A percentile compares a stretch with the other conserved stretches of the same genome.
Conservation (phyloP, 257 asterid genomes). For the Jaltomata sinuosa region DNA sequence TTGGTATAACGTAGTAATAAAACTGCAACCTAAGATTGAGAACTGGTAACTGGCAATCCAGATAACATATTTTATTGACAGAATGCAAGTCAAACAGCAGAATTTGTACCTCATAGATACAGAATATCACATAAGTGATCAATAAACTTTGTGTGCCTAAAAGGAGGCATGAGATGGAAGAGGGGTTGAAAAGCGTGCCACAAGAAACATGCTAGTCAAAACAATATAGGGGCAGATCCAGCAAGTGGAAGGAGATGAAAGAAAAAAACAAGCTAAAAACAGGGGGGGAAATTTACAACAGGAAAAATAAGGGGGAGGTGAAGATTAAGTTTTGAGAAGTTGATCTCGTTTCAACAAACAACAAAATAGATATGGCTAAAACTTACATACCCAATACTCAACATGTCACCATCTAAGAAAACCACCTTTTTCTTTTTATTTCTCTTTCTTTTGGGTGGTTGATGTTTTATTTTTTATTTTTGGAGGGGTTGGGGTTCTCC, state of each 20-base stretch:
- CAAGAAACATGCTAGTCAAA: not conserved
- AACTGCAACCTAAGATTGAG: not conserved
- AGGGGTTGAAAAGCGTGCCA: not conserved
- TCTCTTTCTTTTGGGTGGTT: not conserved
- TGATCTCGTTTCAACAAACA: not conserved
- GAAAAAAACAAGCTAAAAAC: not conserved
- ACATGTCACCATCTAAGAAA: not conserved
- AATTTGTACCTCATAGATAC: not conserved
- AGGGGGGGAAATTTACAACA: not conserved
- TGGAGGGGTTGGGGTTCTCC: not conserved
- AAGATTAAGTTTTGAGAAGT: not conserved
- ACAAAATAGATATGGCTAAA: not conserved
- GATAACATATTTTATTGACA: not conserved
- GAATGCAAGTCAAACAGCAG: not conserved
- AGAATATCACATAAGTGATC: not conserved
- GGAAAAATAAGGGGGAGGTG: not conserved
- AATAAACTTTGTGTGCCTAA: not conserved
- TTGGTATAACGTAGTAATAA: not conserved
- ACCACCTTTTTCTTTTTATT: not conserved
- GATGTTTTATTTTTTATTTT: not conserved
- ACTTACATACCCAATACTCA: not conserved
- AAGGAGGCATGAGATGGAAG: not conserved
- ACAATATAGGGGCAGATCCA: not conserved
- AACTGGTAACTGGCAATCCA: not conserved
- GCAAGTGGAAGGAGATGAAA: not conserved